Conservation (phyloP, 2,329 filamentous ascomycete species). For the Microdochium nivale region DNA sequence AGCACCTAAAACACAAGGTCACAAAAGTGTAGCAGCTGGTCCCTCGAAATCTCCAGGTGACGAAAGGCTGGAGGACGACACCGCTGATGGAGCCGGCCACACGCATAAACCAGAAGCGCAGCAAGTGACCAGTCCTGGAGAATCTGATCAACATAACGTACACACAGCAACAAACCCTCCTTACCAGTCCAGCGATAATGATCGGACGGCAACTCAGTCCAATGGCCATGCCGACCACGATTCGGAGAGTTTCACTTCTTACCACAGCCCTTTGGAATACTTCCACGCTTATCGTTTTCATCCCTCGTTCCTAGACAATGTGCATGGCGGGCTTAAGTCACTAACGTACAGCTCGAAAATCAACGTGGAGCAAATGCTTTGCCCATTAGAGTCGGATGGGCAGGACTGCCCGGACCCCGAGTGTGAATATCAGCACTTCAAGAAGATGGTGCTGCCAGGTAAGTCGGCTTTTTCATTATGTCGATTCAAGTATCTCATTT, state of each 20-base stretch:
- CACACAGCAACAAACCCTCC: slow-evolving; percentile 14
- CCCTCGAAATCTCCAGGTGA: no score
- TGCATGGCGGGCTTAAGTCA: slow-evolving; percentile 74
- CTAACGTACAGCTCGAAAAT: slow-evolving; percentile 92
- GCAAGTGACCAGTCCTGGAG: neutral
- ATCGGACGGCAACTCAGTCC: slow-evolving; percentile 20
- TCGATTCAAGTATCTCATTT: neutral
- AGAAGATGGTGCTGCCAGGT: slow-evolving; percentile 65
- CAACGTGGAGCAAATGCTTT: slow-evolving; percentile 64
- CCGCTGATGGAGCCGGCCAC: no score
- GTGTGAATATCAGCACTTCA: slow-evolving; percentile 77
- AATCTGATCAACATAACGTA: neutral
- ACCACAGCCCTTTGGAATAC: slow-evolving; percentile 71
- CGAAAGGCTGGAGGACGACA: no score
- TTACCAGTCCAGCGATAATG: no score
- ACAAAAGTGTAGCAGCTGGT: no score
- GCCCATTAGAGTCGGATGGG: slow-evolving; percentile 64
- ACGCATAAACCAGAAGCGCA: no score
- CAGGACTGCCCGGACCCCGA: slow-evolving; percentile 57
- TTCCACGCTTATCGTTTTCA: slow-evolving; percentile 92
- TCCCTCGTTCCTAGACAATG: slow-evolving; percentile 59
- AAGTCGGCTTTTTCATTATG: slow-evolving; percentile 33
- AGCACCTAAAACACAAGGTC: no score
- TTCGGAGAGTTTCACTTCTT: slow-evolving; percentile 44
- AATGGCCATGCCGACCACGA: slow-evolving; percentile 6